These are phyloP conservation scores for Arachis hypogaea DNA, from an alignment of 306 rosid species.

Conservation along the genomic window DNA sequence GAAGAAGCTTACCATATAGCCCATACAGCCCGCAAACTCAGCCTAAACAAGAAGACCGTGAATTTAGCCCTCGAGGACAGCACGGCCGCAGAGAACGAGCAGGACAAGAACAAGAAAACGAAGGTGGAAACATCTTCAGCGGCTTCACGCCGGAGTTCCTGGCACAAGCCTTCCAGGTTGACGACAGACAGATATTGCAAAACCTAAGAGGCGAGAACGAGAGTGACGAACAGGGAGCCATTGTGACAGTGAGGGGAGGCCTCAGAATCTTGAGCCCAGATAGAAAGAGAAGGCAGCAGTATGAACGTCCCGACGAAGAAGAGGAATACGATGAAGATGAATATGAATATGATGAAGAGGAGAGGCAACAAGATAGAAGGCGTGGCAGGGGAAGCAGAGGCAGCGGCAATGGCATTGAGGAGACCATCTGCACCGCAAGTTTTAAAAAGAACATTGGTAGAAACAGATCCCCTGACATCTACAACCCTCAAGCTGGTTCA, in stretches of 20 bases:
- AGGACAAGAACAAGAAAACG: slow-evolving; percentile 7
- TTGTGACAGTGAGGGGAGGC: slow-evolving; percentile 52
- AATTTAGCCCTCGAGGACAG: background rate
- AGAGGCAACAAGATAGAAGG: too few species aligned
- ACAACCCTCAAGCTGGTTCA: slow-evolving; percentile 49
- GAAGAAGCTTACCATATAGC: background rate
- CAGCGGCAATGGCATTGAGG: slow-evolving; percentile 45
- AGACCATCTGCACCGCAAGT: slow-evolving; percentile 53
- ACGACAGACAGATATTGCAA: slow-evolving; percentile 42
- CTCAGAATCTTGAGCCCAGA: slow-evolving; percentile 56
- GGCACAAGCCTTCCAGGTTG: slow-evolving; percentile 50
- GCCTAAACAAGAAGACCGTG: background rate
- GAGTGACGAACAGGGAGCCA: slow-evolving; percentile 44
- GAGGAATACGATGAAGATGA: background rate
- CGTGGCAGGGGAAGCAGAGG: too few species aligned
- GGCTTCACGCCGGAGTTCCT: slow-evolving; percentile 49
- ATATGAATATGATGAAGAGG: background rate
- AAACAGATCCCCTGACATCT: slow-evolving; percentile 50
- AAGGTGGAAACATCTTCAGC: slow-evolving; percentile 47
- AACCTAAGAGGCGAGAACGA: slow-evolving; percentile 51
- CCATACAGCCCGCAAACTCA: too few species aligned
- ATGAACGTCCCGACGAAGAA: background rate
- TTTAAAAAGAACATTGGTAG: slow-evolving; percentile 49
- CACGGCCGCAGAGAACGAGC: background rate
- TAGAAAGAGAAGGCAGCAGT: background rate